Conservation (phyloP, 129 eudicot species). For the Helianthus annuus region HanXRQr2.0-SUNRISE NC_035435.2:131522372-131522871, state of each 20-base stretch:
- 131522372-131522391: too few relatives aligned
- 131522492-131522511: not conserved
- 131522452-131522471: too few relatives aligned
- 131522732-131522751: slow-evolving; percentile 99
- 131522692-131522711: slow-evolving; percentile 99
- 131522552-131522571: slow-evolving; percentile 92
- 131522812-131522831: not conserved
- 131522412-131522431: too few relatives aligned
- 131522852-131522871: slow-evolving; percentile 4
- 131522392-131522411: too few relatives aligned
- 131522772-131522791: slow-evolving; percentile 73
- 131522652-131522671: slow-evolving; percentile 48
- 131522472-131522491: too few relatives aligned
- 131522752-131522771: slow-evolving; percentile 99
- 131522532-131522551: slow-evolving; percentile 89
- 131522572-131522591: slow-evolving; percentile 89
- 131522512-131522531: slow-evolving; percentile 75
- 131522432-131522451: too few relatives aligned
- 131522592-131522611: slow-evolving; percentile 4
- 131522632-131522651: slow-evolving; percentile 11
- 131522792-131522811: slow-evolving; percentile 8
- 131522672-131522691: slow-evolving; percentile 89
- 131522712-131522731: slow-evolving; percentile 92
- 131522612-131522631: not conserved
- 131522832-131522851: not conserved